These are phyloP conservation scores for Mucor saturninus DNA, from an alignment of 371 early-diverging fungal genomes.

Conservation along the genomic window DNA sequence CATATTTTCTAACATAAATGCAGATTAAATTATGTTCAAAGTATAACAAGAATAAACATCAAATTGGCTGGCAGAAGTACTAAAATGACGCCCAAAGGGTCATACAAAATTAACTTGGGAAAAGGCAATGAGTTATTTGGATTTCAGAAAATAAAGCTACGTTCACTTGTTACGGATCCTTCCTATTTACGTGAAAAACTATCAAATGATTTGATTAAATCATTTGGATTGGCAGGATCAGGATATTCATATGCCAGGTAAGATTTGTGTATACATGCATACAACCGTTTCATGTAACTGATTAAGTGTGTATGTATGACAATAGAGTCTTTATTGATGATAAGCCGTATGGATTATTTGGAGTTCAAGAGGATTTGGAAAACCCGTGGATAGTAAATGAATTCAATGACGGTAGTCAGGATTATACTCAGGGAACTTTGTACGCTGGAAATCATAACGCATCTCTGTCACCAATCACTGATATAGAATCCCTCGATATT, in stretches of 20 bases:
- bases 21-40: slow-evolving; percentile 2
- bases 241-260: slow-evolving; percentile 34
- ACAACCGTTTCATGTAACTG: not conserved
- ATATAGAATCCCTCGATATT: slow-evolving; percentile 3
- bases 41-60: slow-evolving; percentile 8
- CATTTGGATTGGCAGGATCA: slow-evolving; percentile 31
- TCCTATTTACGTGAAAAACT: slow-evolving; percentile 40
- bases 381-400: slow-evolving; percentile 39
- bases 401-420: slow-evolving; percentile 32
- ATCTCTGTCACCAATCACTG: not conserved
- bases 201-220: slow-evolving; percentile 24
- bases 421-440: slow-evolving; percentile 29
- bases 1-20: not conserved
- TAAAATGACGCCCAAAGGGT: slow-evolving; percentile 19
- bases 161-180: slow-evolving; percentile 35
- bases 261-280: not conserved
- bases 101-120: slow-evolving; percentile 28
- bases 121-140: slow-evolving; percentile 31
- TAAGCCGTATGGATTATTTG: slow-evolving; percentile 38
- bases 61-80: slow-evolving; percentile 32
- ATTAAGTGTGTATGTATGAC: not conserved
- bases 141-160: slow-evolving; percentile 35
- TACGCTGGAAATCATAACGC: slow-evolving; percentile 24
- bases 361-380: slow-evolving; percentile 35
- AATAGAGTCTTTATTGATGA: slow-evolving; percentile 39